These are phyloP conservation scores for Neofusicoccum sp. DNA, from an alignment of 2,329 filamentous ascomycete species.

Conservation along the genomic window DNA sequence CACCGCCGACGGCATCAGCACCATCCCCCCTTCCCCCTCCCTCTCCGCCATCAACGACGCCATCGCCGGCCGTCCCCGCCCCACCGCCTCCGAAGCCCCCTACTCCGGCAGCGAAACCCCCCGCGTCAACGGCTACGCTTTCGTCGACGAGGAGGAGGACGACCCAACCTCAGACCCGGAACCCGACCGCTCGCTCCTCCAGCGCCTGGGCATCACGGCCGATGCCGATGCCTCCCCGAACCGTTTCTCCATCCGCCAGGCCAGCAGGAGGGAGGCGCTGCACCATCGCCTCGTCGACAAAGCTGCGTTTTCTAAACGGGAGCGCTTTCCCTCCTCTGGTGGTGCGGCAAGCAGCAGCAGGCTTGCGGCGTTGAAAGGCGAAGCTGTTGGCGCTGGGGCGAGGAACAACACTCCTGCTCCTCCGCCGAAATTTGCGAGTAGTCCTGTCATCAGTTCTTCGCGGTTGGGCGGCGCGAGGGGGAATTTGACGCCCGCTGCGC, in stretches of 20 bases:
- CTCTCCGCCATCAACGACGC: conserved; percentile 80
- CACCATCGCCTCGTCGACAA: conserved; percentile 82
- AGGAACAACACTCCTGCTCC: conserved; percentile 52
- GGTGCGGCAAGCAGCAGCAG: not conserved
- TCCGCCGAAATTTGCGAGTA: conserved; percentile 67
- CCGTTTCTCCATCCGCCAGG: conserved; percentile 76
- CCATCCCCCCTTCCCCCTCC: conserved; percentile 71
- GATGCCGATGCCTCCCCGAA: conserved; percentile 45
- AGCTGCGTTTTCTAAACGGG: not conserved
- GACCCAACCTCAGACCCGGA: conserved; percentile 44
- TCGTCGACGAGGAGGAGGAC: conserved; percentile 57
- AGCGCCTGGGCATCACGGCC: conserved; percentile 65
- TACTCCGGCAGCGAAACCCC: conserved; percentile 75
- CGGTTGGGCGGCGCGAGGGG: too few relatives aligned
- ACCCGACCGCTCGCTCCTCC: conserved; percentile 64
- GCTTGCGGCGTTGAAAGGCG: not conserved
- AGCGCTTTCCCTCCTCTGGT: not conserved
- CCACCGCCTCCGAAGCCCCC: conserved; percentile 31
- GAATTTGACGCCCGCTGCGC: conserved; percentile 46
- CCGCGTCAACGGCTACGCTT: conserved; percentile 87
- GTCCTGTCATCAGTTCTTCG: conserved; percentile 24
- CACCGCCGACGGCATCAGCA: conserved; percentile 24
- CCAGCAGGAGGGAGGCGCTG: conserved; percentile 73
- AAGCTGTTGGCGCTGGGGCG: not conserved
- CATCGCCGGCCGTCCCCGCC: conserved; percentile 67